Evolutionary conservation across 495 filamentous ascomycete species (phyloP).

Genomic region (Haplographium delicatum): DNA sequence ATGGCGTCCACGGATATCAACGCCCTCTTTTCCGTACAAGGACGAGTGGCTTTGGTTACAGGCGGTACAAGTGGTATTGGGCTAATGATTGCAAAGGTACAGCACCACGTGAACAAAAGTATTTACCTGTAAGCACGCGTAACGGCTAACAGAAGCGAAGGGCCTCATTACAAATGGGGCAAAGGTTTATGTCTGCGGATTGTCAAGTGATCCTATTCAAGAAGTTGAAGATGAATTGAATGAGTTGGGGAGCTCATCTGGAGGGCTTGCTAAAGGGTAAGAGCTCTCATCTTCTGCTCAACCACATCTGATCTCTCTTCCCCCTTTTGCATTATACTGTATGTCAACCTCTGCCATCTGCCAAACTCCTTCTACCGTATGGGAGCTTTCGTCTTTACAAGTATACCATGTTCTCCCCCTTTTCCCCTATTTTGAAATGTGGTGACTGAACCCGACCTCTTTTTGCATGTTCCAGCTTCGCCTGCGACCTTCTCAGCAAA

Average conservation of each 20-base stretch:
- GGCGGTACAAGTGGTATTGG: conserved; percentile 42
- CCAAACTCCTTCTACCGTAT: background rate
- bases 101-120: too few species aligned
- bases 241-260: conserved; percentile 24
- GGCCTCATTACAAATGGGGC: conserved; percentile 39
- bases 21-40: conserved; percentile 30
- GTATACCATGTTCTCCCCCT: background rate
- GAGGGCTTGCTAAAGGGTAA: conserved; percentile 35
- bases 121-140: background rate
- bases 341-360: background rate
- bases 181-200: conserved; percentile 36
- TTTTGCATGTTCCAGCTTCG: conserved; percentile 27
- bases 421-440: background rate
- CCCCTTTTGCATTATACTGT: too few species aligned
- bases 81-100: conserved; percentile 38
- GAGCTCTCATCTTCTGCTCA: too few species aligned
- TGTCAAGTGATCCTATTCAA: conserved; percentile 33
- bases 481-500: conserved; percentile 37
- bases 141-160: conserved; percentile 16
- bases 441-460: background rate
- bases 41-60: conserved; percentile 37
- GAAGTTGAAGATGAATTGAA: conserved; percentile 32
- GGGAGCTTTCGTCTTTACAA: background rate
- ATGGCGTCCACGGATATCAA: conserved; percentile 26
- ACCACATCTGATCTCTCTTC: too few species aligned